Conservation (phyloP, 768 basidiomycete genomes). For the Hortiboletus campestris region DNA sequence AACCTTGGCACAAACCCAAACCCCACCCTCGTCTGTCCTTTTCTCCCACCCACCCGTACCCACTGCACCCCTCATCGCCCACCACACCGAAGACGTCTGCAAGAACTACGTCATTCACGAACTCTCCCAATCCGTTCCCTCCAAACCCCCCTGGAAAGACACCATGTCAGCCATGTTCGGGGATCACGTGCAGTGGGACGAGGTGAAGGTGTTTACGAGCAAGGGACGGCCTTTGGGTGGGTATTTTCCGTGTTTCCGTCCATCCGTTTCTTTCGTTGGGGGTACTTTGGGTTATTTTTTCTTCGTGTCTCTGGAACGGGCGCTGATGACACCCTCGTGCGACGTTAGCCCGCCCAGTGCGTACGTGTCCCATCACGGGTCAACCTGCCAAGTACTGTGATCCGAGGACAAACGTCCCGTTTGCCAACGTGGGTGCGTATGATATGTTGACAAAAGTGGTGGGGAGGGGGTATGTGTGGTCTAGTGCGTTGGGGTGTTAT, state of each 20-base stretch:
- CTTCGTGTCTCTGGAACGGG: background rate
- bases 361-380: slow-evolving; percentile 78
- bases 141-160: slow-evolving; percentile 59
- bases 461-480: slow-evolving; percentile 71
- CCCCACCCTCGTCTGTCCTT: slow-evolving; percentile 3
- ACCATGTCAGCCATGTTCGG: slow-evolving; percentile 87
- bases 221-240: slow-evolving; percentile 66
- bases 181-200: slow-evolving; percentile 78
- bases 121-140: slow-evolving; percentile 42
- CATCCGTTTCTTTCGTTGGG: background rate
- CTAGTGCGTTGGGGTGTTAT: slow-evolving; percentile 42
- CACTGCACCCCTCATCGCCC: slow-evolving; percentile 17
- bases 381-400: slow-evolving; percentile 74
- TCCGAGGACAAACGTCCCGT: slow-evolving; percentile 78
- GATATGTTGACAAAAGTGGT: slow-evolving; percentile 59
- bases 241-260: slow-evolving; percentile 11
- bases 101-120: slow-evolving; percentile 78
- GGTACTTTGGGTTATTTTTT: background rate
- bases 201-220: slow-evolving; percentile 59
- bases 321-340: background rate
- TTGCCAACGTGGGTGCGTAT: slow-evolving; percentile 67
- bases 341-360: slow-evolving; percentile 52
- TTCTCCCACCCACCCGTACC: slow-evolving; percentile 11
- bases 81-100: slow-evolving; percentile 48
- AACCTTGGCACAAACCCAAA: background rate